Conservation (phyloP, 2,329 filamentous ascomycete species). For the Gnomoniopsis smithogilvyi region DNA sequence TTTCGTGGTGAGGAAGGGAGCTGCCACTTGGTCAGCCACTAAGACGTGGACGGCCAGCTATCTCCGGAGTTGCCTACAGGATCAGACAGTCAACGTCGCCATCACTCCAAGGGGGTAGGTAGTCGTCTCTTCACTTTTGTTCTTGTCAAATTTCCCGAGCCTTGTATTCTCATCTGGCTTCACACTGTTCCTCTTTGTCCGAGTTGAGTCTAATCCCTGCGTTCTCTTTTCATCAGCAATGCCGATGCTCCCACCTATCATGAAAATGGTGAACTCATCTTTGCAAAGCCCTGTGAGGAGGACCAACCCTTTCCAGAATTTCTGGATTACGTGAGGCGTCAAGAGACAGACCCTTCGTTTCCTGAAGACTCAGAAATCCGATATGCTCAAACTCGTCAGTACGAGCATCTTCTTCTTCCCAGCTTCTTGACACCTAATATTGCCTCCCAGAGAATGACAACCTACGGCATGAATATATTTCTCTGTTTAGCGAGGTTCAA, state of each 20-base stretch:
- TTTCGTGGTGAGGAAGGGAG: conserved; percentile 66
- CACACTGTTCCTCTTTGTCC: too few relatives aligned
- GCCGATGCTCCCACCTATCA: conserved; percentile 51
- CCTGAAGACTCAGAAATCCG: conserved; percentile 45
- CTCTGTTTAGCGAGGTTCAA: conserved; percentile 62
- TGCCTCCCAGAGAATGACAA: conserved; percentile 69
- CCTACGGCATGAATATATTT: conserved; percentile 66
- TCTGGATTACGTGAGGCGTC: conserved; percentile 56
- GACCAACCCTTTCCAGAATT: conserved; percentile 60
- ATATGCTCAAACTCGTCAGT: conserved; percentile 73
- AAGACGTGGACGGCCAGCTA: conserved; percentile 61
- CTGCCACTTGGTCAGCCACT: conserved; percentile 60
- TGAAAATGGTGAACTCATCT: conserved; percentile 39
- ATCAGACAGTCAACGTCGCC: conserved; percentile 67
- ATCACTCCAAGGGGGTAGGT: conserved; percentile 69
- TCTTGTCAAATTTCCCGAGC: not conserved
- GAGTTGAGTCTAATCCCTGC: too few relatives aligned
- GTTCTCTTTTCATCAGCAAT: conserved; percentile 30
- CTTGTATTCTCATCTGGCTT: not conserved
- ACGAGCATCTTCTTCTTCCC: not conserved
- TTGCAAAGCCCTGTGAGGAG: conserved; percentile 72
- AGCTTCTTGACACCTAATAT: not conserved
- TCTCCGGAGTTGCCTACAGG: conserved; percentile 52
- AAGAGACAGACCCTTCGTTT: conserved; percentile 44
- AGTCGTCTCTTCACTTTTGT: not conserved